phyloP scores from a whole-genome alignment of 345 rosid genomes.

The Aethionema arabicum region DNA sequence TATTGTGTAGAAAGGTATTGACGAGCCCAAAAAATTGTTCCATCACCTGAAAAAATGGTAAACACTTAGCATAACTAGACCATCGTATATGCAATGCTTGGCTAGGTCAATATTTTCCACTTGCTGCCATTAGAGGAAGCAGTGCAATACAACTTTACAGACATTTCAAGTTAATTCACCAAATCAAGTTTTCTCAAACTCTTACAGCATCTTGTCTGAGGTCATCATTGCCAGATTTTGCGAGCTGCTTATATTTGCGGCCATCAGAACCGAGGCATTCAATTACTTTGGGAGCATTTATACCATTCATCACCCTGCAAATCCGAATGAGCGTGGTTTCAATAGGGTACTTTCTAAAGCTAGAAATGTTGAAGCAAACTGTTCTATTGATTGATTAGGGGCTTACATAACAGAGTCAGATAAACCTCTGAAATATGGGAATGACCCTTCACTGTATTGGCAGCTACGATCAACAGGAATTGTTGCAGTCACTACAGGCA shows the following conservation, averaged over 20 bases:
- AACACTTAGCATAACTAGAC: slow-evolving; percentile 21
- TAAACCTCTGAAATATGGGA: slow-evolving; percentile 80
- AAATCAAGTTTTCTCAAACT: slow-evolving; percentile 18
- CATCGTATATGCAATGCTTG: slow-evolving; percentile 17
- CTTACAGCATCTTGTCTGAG: slow-evolving; percentile 99
- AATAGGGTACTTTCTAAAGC: slow-evolving; percentile 22
- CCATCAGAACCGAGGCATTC: slow-evolving; percentile 97
- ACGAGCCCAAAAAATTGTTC: slow-evolving; percentile 95
- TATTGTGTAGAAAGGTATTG: slow-evolving; percentile 80
- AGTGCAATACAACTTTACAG: not conserved
- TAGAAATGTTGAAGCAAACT: not conserved
- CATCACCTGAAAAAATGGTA: slow-evolving; percentile 73
- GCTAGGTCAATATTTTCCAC: slow-evolving; percentile 15
- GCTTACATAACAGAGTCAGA: slow-evolving; percentile 73
- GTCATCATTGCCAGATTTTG: slow-evolving; percentile 98
- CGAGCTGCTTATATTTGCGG: slow-evolving; percentile 78
- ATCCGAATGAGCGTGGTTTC: slow-evolving; percentile 29
- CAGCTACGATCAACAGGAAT: slow-evolving; percentile 76
- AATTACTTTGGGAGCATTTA: slow-evolving; percentile 95
- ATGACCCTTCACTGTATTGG: slow-evolving; percentile 75
- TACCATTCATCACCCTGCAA: slow-evolving; percentile 87
- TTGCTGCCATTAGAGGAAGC: slow-evolving; percentile 14
- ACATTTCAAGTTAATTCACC: slow-evolving; percentile 16
- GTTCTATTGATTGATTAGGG: slow-evolving; percentile 25
- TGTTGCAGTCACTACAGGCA: slow-evolving; percentile 90